Evolutionary conservation across 2,329 filamentous ascomycete species (phyloP).

Genomic region (Talaromyces sp.): DNA sequence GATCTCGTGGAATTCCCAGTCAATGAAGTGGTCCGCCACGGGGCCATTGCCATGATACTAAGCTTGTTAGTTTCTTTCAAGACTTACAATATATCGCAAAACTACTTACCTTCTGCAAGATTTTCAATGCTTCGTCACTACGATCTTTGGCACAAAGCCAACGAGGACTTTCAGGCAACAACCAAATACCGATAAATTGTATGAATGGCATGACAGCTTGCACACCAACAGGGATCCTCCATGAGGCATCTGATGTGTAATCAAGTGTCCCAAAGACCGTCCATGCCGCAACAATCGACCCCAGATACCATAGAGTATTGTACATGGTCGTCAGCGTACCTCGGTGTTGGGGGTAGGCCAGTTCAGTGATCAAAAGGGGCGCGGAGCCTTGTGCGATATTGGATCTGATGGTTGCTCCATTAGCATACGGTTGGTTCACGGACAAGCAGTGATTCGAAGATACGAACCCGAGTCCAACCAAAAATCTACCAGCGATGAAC

Average conservation of each 20-base stretch:
- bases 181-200: slow-evolving; percentile 59
- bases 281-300: slow-evolving; percentile 30
- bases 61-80: neutral
- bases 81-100: neutral
- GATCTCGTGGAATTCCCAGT: slow-evolving; percentile 34
- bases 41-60: neutral
- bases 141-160: slow-evolving; percentile 61
- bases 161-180: slow-evolving; percentile 54
- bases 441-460: neutral
- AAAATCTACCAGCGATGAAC: neutral
- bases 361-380: slow-evolving; percentile 12
- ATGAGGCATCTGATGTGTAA: neutral
- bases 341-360: slow-evolving; percentile 21
- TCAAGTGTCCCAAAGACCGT: neutral
- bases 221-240: neutral
- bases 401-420: neutral
- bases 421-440: neutral
- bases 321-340: slow-evolving; percentile 23
- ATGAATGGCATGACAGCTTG: neutral
- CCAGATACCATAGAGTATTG: slow-evolving; percentile 35
- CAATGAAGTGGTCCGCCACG: slow-evolving; percentile 6
- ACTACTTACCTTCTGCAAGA: slow-evolving; percentile 47
- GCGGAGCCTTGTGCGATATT: slow-evolving; percentile 6
- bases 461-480: neutral
- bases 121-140: slow-evolving; percentile 54